A percentile compares a stretch with the other conserved stretches of the same genome.
These are phyloP conservation scores for Dictyostelium gargantuum DNA, from an alignment of 208 protist genomes.

Conservation along the genomic window DNA sequence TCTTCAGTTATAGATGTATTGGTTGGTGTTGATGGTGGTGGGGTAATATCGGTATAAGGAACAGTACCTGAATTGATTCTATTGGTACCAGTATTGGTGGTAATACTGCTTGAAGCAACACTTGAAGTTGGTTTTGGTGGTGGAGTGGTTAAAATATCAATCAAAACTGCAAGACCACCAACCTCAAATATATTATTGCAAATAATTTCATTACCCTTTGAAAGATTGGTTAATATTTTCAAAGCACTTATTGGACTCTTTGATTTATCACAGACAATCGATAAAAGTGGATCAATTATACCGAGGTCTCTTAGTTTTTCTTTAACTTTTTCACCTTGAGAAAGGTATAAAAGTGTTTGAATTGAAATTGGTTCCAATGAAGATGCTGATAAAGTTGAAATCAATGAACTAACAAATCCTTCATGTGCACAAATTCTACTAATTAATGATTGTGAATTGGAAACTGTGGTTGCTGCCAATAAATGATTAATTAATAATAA, in stretches of 20 bases:
- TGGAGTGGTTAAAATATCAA: conserved; percentile 30
- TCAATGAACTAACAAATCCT: not conserved
- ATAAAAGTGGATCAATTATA: conserved; percentile 36
- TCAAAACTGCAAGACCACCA: conserved; percentile 30
- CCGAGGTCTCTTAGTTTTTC: not conserved
- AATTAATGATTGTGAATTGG: not conserved
- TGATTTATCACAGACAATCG: conserved; percentile 33
- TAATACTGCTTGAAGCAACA: no score
- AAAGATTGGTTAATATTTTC: not conserved
- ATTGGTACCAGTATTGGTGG: not conserved
- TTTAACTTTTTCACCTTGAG: not conserved
- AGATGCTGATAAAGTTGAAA: not conserved
- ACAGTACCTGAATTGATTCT: not conserved
- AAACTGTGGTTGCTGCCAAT: not conserved
- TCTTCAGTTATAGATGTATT: not conserved
- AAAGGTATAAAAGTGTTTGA: not conserved
- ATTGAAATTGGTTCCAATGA: not conserved
- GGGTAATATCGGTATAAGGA: not conserved
- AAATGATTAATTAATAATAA: conserved; percentile 1
- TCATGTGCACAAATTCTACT: not conserved
- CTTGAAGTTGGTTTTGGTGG: not conserved
- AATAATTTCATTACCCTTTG: not conserved
- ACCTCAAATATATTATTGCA: conserved; percentile 57
- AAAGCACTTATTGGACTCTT: not conserved
- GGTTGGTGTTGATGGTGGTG: not conserved